These are phyloP conservation scores for Botrytis squamosa DNA, from an alignment of 2,329 filamentous ascomycete genomes.

Conservation along the genomic window DNA sequence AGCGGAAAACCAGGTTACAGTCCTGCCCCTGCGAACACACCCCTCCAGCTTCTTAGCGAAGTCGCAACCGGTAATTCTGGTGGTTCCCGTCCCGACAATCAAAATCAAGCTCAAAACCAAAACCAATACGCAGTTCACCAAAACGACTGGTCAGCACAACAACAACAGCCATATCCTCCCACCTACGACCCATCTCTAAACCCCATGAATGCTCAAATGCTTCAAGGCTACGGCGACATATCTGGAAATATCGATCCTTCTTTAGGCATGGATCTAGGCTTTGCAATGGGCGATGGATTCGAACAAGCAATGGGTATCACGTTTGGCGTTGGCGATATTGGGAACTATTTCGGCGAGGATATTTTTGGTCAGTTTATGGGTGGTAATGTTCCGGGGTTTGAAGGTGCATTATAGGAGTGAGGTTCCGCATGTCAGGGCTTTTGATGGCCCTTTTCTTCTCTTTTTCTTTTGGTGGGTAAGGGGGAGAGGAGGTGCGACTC, in stretches of 20 bases:
- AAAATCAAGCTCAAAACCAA: slow-evolving; percentile 29
- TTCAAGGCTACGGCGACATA: slow-evolving; percentile 23
- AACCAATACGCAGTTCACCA: slow-evolving; percentile 28
- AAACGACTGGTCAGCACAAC: slow-evolving; percentile 32
- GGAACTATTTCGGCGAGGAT: slow-evolving; percentile 37
- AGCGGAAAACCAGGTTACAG: slow-evolving; percentile 33
- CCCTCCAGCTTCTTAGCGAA: slow-evolving; percentile 44
- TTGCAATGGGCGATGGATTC: slow-evolving; percentile 37
- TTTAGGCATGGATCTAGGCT: slow-evolving; percentile 35
- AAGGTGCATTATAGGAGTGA: slow-evolving; percentile 19
- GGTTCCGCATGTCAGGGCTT: not conserved
- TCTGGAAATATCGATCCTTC: slow-evolving; percentile 36
- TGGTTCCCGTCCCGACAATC: slow-evolving; percentile 29
- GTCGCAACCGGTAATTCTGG: slow-evolving; percentile 42
- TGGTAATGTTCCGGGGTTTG: slow-evolving; percentile 28
- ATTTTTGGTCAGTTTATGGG: slow-evolving; percentile 30
- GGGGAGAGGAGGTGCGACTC: not conserved
- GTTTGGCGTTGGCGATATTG: slow-evolving; percentile 37
- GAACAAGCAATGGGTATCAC: slow-evolving; percentile 40
- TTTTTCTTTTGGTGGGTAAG: not conserved
- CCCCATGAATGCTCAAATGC: slow-evolving; percentile 25
- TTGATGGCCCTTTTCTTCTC: not conserved
- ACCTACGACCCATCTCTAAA: slow-evolving; percentile 28
- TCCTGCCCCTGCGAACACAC: slow-evolving; percentile 38
- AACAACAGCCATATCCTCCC: slow-evolving; percentile 23